Evolutionary conservation across 495 filamentous ascomycete genomes (phyloP), one percentile per base, ranked within the genome.

Genomic region (Daldinia loculata): DNA sequence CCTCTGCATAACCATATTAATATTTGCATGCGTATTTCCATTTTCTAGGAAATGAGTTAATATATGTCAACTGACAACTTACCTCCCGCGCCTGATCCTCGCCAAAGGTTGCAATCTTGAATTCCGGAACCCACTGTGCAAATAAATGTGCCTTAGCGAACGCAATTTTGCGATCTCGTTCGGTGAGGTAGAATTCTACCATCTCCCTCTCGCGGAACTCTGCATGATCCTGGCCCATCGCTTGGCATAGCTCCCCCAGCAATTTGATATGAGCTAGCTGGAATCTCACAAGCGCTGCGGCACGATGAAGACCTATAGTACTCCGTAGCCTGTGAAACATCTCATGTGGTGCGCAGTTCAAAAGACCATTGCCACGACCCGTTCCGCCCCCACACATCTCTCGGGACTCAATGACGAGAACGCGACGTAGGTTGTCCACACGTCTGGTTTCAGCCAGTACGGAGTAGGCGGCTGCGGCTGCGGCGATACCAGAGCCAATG

Each of bases 401-500:
- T 0, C 81, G 71, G 4, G 81, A 77, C 52, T 84, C 81, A 19
- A 83, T 61, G 32, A 83, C 80, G 4, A 76, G 64, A 19, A 83
- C 59, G 24, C 77, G 69, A 7, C 30, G 56, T 41, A 43, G 12
- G 6, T 17, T 38, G 7, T 62, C n/a, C 32, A 9, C 22, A 22
- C 51, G 22, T 14, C 17, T 14, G 17, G 29, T 38, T 34, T 74
- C 59, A 24, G 17, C 6, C n/a, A 90, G 74, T 4, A 89, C 67
- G 1, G 82, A 83, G 63, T 79, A 81, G 2, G 87, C 85, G 6
- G 90, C 80, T 0, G 84, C 80, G 0, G 85, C 78, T 5, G 87
- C 88, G 5, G 88, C 87, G 58, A 91, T 89, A 0, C 89, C 89
- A 6, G 86, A 88, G 41, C 89, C 89, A 50, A 92, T 85, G 51